These are phyloP conservation scores for Sugiyamaella boreocaroliniensis DNA, from an alignment of 805 yeast genomes.

Conservation along the genomic window DNA sequence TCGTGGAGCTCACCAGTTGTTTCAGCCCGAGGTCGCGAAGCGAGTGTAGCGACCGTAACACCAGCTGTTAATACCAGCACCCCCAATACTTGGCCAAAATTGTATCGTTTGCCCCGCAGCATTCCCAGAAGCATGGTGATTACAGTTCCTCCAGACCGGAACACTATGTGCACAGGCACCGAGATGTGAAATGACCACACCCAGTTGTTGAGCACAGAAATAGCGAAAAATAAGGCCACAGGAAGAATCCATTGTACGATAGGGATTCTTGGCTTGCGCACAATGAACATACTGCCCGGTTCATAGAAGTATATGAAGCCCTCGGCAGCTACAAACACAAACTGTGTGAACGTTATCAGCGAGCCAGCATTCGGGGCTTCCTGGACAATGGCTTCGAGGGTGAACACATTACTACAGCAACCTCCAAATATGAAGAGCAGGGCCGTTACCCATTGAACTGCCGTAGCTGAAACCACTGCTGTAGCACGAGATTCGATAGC, in stretches of 20 bases:
- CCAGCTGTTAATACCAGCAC: slow-evolving; percentile 51
- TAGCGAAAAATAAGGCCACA: slow-evolving; percentile 44
- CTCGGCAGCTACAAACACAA: slow-evolving; percentile 44
- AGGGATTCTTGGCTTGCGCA: slow-evolving; percentile 29
- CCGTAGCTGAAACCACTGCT: slow-evolving; percentile 9
- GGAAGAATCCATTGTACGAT: slow-evolving; percentile 37
- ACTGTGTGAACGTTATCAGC: slow-evolving; percentile 52
- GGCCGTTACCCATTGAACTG: slow-evolving; percentile 21
- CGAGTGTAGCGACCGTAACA: slow-evolving; percentile 38
- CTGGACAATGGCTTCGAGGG: slow-evolving; percentile 49
- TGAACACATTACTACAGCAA: slow-evolving; percentile 63
- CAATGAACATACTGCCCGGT: slow-evolving; percentile 28
- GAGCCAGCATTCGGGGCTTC: slow-evolving; percentile 37
- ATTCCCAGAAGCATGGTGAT: slow-evolving; percentile 54
- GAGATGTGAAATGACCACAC: slow-evolving; percentile 53
- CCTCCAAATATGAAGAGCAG: slow-evolving; percentile 53
- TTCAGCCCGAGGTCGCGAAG: slow-evolving; percentile 8
- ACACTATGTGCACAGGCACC: slow-evolving; percentile 60
- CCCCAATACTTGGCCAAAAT: slow-evolving; percentile 41
- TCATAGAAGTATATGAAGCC: slow-evolving; percentile 37
- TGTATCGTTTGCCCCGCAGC: slow-evolving; percentile 42
- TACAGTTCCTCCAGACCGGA: slow-evolving; percentile 59
- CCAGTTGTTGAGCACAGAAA: slow-evolving; percentile 49
- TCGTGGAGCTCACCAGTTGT: background rate
- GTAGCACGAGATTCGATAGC: background rate